Percentiles rank a stretch among this genome's conserved stretches.
Evolutionary conservation across 2,329 filamentous ascomycete species (phyloP).

Genomic region (Dactylellina leptospora): DNA sequence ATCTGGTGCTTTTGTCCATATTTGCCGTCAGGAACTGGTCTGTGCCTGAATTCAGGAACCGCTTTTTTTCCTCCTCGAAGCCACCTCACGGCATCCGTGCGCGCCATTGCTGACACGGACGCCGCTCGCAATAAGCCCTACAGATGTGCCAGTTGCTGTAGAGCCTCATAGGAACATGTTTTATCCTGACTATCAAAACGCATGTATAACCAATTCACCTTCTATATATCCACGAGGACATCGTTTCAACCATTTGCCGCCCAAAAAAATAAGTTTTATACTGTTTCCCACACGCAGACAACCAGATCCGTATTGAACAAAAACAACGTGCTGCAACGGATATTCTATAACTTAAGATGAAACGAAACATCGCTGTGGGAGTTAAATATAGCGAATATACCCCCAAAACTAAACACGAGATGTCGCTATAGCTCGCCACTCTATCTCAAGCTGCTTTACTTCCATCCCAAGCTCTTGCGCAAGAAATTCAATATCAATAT

Average conservation of each 20-base stretch:
- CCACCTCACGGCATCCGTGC: constrained; percentile 26
- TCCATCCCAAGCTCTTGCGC: constrained; percentile 14
- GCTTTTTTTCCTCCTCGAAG: not conserved
- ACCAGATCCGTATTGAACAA: no score
- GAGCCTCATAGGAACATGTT: constrained; percentile 31
- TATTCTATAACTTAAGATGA: constrained; percentile 43
- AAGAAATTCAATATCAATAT: constrained; percentile 16
- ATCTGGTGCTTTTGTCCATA: not conserved
- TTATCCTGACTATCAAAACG: no score
- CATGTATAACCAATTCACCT: no score
- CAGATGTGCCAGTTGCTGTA: not conserved
- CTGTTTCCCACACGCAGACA: no score
- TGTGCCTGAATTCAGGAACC: constrained; percentile 41
- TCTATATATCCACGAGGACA: no score
- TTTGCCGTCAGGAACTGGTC: constrained; percentile 29
- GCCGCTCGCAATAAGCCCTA: constrained; percentile 12
- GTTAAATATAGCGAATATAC: constrained; percentile 34
- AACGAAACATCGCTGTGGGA: constrained; percentile 44
- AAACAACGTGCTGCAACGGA: no score
- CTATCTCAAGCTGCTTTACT: constrained; percentile 23
- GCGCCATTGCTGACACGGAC: constrained; percentile 28
- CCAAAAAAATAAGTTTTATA: no score
- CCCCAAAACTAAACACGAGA: no score
- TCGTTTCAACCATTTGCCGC: no score
- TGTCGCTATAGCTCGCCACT: constrained; percentile 5